Evolutionary conservation across 192 early-diverging fungal genomes (phyloP).

Genomic region (Coemansia aciculifera): DNA sequence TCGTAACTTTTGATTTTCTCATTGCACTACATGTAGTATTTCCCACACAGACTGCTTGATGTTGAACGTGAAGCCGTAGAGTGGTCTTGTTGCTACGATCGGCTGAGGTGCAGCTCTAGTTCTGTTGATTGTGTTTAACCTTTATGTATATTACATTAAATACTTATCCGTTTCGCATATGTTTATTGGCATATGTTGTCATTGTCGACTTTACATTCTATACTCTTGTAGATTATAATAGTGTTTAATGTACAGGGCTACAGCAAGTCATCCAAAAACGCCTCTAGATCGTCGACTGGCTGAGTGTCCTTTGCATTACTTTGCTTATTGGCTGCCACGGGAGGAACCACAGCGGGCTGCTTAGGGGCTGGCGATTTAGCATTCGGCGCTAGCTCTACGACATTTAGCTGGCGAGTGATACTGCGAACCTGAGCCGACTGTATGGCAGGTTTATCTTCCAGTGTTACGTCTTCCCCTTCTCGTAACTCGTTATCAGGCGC

Average conservation of each 20-base stretch:
- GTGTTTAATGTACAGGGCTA: not conserved
- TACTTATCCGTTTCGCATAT: too few species aligned
- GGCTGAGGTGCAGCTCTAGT: too few species aligned
- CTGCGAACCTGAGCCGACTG: not conserved
- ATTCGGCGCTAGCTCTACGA: conserved; percentile 23
- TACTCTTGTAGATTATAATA: too few species aligned
- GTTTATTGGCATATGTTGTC: too few species aligned
- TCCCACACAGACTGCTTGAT: too few species aligned
- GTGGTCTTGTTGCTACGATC: too few species aligned
- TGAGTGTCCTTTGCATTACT: not conserved
- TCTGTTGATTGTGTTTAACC: too few species aligned
- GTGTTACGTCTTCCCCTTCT: not conserved
- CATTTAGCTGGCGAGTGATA: conserved; percentile 1
- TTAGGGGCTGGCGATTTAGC: not conserved
- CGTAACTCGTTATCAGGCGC: not conserved
- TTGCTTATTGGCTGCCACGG: not conserved
- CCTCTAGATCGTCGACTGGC: conserved; percentile 41
- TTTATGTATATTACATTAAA: too few species aligned
- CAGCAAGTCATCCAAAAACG: conserved; percentile 41
- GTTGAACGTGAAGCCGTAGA: too few species aligned
- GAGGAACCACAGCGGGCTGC: not conserved
- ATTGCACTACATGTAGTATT: too few species aligned
- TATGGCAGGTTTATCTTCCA: not conserved
- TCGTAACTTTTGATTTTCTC: too few species aligned
- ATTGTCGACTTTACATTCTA: too few species aligned